phyloP scores from a whole-genome alignment of 148 eudicot genomes.

The Heliosperma pusillum region DNA sequence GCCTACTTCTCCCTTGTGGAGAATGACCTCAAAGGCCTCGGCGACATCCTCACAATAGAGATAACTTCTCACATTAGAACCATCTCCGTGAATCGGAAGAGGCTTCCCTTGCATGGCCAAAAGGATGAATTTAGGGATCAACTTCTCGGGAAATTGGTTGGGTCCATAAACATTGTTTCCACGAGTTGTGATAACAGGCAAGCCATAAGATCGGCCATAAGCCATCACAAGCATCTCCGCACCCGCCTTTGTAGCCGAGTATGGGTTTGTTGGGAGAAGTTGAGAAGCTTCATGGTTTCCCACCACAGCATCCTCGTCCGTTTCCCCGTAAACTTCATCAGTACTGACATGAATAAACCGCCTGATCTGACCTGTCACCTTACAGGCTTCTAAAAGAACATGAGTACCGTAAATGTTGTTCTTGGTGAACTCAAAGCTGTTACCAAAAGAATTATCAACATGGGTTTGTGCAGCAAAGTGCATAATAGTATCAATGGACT shows the following conservation, averaged over 20 bases:
- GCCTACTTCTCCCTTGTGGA: slow-evolving; percentile 82
- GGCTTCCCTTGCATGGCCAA: slow-evolving; percentile 67
- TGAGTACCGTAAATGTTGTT: slow-evolving; percentile 76
- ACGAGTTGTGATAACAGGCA: slow-evolving; percentile 75
- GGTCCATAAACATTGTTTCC: slow-evolving; percentile 89
- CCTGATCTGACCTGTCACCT: slow-evolving; percentile 59
- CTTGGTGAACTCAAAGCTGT: slow-evolving; percentile 75
- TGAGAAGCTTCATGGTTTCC: slow-evolving; percentile 80
- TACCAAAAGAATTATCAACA: slow-evolving; percentile 79
- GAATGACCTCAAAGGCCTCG: slow-evolving; percentile 73
- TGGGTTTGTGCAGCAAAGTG: slow-evolving; percentile 91
- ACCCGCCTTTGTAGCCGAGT: slow-evolving; percentile 83
- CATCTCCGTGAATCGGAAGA: slow-evolving; percentile 77
- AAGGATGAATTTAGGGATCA: slow-evolving; percentile 78
- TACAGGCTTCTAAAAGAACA: slow-evolving; percentile 81
- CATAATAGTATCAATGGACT: slow-evolving; percentile 72
- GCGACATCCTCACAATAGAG: slow-evolving; percentile 88
- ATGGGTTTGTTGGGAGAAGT: slow-evolving; percentile 80
- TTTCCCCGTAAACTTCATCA: slow-evolving; percentile 85
- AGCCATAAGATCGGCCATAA: slow-evolving; percentile 68
- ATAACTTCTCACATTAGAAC: slow-evolving; percentile 74
- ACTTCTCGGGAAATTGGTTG: slow-evolving; percentile 77
- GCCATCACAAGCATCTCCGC: slow-evolving; percentile 97
- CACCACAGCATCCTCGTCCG: slow-evolving; percentile 68
- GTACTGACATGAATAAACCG: slow-evolving; percentile 87